Conservation (phyloP, 768 basidiomycete species). For the Neoboletus brunneissimus region DNA sequence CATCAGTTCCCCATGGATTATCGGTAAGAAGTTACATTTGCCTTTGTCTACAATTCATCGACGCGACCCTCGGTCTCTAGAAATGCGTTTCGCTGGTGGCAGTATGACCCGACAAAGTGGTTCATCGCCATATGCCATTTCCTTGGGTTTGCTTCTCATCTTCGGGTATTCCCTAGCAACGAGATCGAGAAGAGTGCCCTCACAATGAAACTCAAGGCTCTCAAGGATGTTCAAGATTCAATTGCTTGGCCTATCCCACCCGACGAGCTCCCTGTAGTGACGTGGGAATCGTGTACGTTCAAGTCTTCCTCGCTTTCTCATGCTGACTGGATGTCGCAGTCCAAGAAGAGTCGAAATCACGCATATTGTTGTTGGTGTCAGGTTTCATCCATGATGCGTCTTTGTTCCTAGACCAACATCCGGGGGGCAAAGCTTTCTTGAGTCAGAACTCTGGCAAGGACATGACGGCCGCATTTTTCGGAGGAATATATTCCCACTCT, state of each 20-base stretch:
- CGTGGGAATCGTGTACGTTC: constrained; percentile 76
- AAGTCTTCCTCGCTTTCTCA: not conserved
- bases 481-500: constrained; percentile 79
- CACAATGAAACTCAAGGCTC: constrained; percentile 78
- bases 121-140: constrained; percentile 69
- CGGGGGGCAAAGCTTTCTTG: constrained; percentile 69
- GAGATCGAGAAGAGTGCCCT: constrained; percentile 81
- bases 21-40: constrained; percentile 15
- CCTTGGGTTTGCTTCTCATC: constrained; percentile 73
- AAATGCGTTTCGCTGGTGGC: constrained; percentile 74
- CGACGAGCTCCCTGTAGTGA: constrained; percentile 68
- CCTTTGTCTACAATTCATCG: not conserved
- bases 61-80: constrained; percentile 28
- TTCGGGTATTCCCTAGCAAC: constrained; percentile 84
- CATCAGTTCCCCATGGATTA: constrained; percentile 85
- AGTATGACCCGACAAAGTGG: constrained; percentile 70
- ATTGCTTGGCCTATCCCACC: constrained; percentile 57
- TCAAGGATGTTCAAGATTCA: constrained; percentile 61
- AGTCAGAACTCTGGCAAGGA: constrained; percentile 69
- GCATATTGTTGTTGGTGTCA: constrained; percentile 67
- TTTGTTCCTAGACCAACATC: constrained; percentile 70
- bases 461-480: constrained; percentile 81
- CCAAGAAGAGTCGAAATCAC: constrained; percentile 61
- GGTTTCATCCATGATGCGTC: constrained; percentile 89
- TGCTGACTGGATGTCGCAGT: constrained; percentile 38